These are phyloP conservation scores for Linum trigynum DNA, from an alignment of 345 rosid species.

Conservation along the genomic window DNA sequence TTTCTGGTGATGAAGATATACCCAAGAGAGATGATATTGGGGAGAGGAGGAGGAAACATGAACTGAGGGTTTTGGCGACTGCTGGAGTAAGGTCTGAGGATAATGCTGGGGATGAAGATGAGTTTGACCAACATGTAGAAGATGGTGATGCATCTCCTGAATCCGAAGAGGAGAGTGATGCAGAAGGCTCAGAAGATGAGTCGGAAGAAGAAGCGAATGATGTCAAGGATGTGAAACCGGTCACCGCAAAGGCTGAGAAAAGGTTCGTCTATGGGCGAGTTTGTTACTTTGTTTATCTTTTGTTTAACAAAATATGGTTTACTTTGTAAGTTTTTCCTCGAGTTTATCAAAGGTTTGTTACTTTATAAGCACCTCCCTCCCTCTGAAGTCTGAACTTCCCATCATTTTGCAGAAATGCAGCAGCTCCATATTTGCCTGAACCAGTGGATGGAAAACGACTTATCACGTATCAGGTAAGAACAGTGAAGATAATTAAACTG, in stretches of 20 bases:
- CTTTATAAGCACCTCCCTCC: background rate
- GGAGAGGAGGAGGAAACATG: constrained; percentile 82
- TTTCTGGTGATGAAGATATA: constrained; percentile 84
- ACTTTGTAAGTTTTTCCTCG: background rate
- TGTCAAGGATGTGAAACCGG: constrained; percentile 41
- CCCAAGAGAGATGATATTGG: constrained; percentile 92
- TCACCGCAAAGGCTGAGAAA: constrained; percentile 59
- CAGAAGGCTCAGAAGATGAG: constrained; percentile 51
- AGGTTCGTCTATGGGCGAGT: constrained; percentile 29
- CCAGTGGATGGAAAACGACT: constrained; percentile 55
- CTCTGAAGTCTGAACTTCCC: too few relatives aligned
- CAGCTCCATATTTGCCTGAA: constrained; percentile 42
- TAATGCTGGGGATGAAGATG: constrained; percentile 34
- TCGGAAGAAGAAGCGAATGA: constrained; percentile 50
- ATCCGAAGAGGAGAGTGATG: constrained; percentile 24
- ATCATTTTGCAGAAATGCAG: constrained; percentile 25
- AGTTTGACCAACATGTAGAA: constrained; percentile 14
- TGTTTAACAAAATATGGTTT: background rate
- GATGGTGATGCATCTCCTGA: constrained; percentile 25
- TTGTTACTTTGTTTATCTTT: background rate
- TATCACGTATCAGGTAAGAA: constrained; percentile 42
- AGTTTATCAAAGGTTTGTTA: background rate
- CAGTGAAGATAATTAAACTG: too few relatives aligned
- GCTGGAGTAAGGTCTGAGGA: constrained; percentile 66
- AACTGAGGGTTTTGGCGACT: constrained; percentile 66